Percentiles rank a stretch among this genome's conserved stretches.
These are phyloP conservation scores for Cylindrotheca fusiformis DNA, from an alignment of 108 stramenopile species.

Conservation along the genomic window DNA sequence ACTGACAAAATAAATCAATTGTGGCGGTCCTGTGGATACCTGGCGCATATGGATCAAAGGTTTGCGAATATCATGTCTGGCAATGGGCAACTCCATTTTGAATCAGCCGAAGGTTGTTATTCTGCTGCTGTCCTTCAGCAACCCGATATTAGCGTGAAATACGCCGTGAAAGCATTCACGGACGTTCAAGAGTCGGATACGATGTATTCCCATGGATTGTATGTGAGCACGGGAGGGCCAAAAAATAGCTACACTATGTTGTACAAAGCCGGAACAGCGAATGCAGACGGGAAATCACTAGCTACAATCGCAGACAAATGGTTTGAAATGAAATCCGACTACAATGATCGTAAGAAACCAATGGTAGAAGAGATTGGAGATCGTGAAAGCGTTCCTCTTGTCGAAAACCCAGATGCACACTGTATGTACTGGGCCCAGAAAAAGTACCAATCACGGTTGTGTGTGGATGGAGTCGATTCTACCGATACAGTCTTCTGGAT, in stretches of 20 bases:
- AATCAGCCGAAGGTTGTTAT: constrained; percentile 94
- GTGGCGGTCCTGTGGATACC: constrained; percentile 83
- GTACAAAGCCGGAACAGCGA: constrained; percentile 51
- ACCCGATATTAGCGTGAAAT: constrained; percentile 80
- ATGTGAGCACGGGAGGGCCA: constrained; percentile 29
- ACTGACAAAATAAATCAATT: constrained; percentile 67
- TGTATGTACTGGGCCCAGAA: constrained; percentile 91
- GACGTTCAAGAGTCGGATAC: constrained; percentile 63
- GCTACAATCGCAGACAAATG: constrained; percentile 41
- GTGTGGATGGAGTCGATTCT: constrained; percentile 46
- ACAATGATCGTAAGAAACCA: constrained; percentile 33
- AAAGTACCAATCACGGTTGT: constrained; percentile 74
- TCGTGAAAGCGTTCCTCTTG: constrained; percentile 31
- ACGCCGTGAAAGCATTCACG: constrained; percentile 85
- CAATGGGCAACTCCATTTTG: constrained; percentile 52
- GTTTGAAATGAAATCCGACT: constrained; percentile 55
- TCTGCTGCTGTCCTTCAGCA: constrained; percentile 63
- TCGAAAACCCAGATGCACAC: constrained; percentile 40
- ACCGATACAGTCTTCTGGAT: constrained; percentile 72
- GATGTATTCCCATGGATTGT: constrained; percentile 68
- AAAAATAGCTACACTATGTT: constrained; percentile 46
- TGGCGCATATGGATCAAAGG: constrained; percentile 77
- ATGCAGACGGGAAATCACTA: constrained; percentile 30
- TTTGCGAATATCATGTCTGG: constrained; percentile 41
- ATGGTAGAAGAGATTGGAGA: constrained; percentile 54